phyloP scores from a whole-genome alignment of 2,329 filamentous ascomycete species.

The Diaporthe ampelina region DNA sequence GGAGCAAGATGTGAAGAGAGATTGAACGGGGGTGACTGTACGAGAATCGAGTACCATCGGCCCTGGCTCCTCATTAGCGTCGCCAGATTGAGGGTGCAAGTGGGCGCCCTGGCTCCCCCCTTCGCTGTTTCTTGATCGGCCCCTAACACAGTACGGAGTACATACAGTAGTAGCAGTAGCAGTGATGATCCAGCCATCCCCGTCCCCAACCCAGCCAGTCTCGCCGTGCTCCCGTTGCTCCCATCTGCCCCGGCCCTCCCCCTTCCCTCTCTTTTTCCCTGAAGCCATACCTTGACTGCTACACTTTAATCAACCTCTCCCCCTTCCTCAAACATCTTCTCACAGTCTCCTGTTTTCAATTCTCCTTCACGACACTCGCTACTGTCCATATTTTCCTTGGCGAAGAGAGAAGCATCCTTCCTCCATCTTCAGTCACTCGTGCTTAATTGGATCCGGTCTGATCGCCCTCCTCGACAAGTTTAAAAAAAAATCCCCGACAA shows the following conservation, averaged over 20 bases:
- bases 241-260: constrained; percentile 33
- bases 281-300: constrained; percentile 28
- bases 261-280: constrained; percentile 30
- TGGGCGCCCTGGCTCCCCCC: constrained; percentile 29
- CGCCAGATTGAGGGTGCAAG: constrained; percentile 32
- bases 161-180: not conserved
- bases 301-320: constrained; percentile 33
- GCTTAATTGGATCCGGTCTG: constrained; percentile 35
- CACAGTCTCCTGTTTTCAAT: constrained; percentile 32
- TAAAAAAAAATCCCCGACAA: constrained; percentile 24
- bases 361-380: constrained; percentile 43
- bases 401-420: constrained; percentile 38
- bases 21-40: constrained; percentile 29
- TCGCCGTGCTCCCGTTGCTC: constrained; percentile 28
- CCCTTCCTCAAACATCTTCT: constrained; percentile 34
- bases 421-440: constrained; percentile 31
- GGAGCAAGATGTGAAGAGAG: constrained; percentile 1
- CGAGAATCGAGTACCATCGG: constrained; percentile 18
- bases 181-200: constrained; percentile 32
- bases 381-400: constrained; percentile 39
- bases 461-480: constrained; percentile 30
- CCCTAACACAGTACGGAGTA: constrained; percentile 2
- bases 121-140: constrained; percentile 25
- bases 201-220: constrained; percentile 36
- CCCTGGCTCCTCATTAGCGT: constrained; percentile 38